A percentile compares a stretch with the other conserved stretches of the same genome.
Conservation (phyloP, 192 early-diverging fungal species). For the Coemansia sp. region DNA sequence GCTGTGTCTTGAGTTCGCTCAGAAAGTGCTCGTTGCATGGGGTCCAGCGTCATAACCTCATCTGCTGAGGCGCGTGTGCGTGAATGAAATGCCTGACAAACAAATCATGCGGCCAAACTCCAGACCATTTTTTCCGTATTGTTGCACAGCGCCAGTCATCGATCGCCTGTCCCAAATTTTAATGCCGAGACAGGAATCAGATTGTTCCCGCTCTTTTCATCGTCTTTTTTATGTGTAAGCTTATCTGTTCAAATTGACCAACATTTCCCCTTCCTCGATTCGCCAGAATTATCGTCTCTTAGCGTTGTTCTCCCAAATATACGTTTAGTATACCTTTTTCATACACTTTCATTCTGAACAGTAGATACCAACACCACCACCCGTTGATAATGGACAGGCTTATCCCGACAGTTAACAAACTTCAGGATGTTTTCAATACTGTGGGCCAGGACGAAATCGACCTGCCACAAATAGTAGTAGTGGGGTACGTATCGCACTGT, state of each 20-base stretch:
- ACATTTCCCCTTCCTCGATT: too few species aligned
- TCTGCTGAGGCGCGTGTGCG: not conserved
- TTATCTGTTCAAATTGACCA: too few species aligned
- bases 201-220: not conserved
- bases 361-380: not conserved
- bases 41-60: constrained; percentile 11
- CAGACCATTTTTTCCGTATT: too few species aligned
- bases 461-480: constrained; percentile 82
- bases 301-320: too few species aligned
- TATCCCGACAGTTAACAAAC: constrained; percentile 77
- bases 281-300: too few species aligned
- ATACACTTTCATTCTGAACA: not conserved
- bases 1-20: constrained; percentile 41
- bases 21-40: constrained; percentile 37
- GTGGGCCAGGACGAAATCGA: constrained; percentile 74
- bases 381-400: constrained; percentile 64
- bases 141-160: too few species aligned
- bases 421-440: constrained; percentile 78
- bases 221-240: not conserved
- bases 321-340: not conserved
- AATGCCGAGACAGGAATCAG: not conserved
- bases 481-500: constrained; percentile 55
- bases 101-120: too few species aligned
- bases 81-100: too few species aligned
- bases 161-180: too few species aligned